These are phyloP conservation scores for Gossypioides kirkii DNA, from an alignment of 345 rosid genomes.

Conservation along the genomic window DNA sequence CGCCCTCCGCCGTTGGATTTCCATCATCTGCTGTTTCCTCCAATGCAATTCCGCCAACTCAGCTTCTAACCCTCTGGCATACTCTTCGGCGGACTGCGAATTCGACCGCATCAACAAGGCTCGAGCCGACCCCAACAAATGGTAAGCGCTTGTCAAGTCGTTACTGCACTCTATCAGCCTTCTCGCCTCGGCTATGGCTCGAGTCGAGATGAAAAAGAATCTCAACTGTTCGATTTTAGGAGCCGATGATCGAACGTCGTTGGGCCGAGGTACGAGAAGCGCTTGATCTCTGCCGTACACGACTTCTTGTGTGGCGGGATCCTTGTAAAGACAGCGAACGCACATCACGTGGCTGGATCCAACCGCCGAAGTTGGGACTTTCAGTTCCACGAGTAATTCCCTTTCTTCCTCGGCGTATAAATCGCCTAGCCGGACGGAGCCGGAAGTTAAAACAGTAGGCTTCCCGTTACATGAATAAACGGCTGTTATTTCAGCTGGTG, in stretches of 20 bases:
- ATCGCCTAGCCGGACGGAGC: conserved; percentile 65
- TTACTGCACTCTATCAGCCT: conserved; percentile 43
- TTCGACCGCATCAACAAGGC: conserved; percentile 49
- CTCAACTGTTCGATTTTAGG: conserved; percentile 51
- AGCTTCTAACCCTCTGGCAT: conserved; percentile 39
- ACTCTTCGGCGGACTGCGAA: conserved; percentile 33
- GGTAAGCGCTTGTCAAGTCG: conserved; percentile 61
- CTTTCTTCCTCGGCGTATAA: conserved; percentile 75
- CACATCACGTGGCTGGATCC: conserved; percentile 45
- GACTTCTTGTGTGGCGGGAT: conserved; percentile 52
- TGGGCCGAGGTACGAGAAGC: conserved; percentile 38
- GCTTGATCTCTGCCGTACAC: conserved; percentile 46
- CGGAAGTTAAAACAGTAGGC: conserved; percentile 44
- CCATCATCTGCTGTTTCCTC: conserved; percentile 39
- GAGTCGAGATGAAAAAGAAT: conserved; percentile 48
- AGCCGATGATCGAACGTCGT: conserved; percentile 41
- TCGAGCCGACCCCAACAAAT: conserved; percentile 64
- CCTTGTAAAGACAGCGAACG: conserved; percentile 57
- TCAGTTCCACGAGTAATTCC: conserved; percentile 67
- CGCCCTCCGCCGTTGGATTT: conserved; percentile 30
- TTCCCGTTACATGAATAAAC: conserved; percentile 53
- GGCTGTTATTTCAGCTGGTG: conserved; percentile 69
- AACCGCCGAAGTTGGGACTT: conserved; percentile 31
- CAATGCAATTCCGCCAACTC: conserved; percentile 67
- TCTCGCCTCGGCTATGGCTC: conserved; percentile 78